A percentile compares a stretch with the other conserved stretches of the same genome.
These are phyloP conservation scores for Agaricus sinodeliciosus DNA, from an alignment of 768 basidiomycete genomes.

Conservation along the genomic window DNA sequence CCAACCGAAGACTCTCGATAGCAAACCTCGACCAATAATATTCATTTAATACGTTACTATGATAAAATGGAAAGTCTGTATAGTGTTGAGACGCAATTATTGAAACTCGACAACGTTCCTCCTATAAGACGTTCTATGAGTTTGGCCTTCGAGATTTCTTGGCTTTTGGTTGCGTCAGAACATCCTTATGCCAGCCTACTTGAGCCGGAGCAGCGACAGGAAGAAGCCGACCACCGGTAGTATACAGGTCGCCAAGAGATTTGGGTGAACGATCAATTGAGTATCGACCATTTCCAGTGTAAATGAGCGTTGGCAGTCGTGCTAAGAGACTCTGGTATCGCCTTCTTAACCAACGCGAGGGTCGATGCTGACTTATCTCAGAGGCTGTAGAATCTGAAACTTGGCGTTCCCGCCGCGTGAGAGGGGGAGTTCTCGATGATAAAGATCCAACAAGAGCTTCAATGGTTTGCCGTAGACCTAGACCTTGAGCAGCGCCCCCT, in stretches of 20 bases:
- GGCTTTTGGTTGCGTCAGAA: background rate
- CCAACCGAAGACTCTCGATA: too few relatives aligned
- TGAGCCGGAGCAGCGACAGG: slow-evolving; percentile 24
- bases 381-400: background rate
- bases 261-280: slow-evolving; percentile 26
- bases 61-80: background rate
- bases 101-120: too few relatives aligned
- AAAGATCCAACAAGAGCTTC: slow-evolving; percentile 34
- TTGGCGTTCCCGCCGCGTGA: slow-evolving; percentile 30
- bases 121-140: background rate
- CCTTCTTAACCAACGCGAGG: slow-evolving; percentile 43
- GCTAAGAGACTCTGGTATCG: slow-evolving; percentile 57
- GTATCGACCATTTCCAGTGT: slow-evolving; percentile 18
- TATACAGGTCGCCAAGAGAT: slow-evolving; percentile 20
- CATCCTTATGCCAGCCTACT: slow-evolving; percentile 27
- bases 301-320: slow-evolving; percentile 50
- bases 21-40: background rate
- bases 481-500: slow-evolving; percentile 12
- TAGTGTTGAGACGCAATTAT: too few relatives aligned
- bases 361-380: slow-evolving; percentile 17
- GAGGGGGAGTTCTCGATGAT: slow-evolving; percentile 17
- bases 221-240: slow-evolving; percentile 16
- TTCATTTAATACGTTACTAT: background rate
- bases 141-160: background rate
- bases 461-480: slow-evolving; percentile 38